A percentile compares a stretch with the other conserved stretches of the same genome.
Conservation (phyloP, 345 rosid genomes). For the Camelina laxa region DNA sequence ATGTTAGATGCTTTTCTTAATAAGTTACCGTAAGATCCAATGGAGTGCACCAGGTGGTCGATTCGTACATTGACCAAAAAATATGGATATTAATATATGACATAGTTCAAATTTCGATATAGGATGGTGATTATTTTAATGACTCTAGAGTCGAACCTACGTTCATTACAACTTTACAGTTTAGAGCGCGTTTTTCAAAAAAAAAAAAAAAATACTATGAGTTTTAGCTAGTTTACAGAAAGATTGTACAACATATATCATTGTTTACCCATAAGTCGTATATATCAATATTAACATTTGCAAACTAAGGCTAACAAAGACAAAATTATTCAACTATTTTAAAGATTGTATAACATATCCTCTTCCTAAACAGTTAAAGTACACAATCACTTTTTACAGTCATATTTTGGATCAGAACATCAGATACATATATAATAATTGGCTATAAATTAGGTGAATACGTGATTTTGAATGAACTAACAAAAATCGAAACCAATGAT, state of each 20-base stretch:
- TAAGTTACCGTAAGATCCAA: conserved; percentile 29
- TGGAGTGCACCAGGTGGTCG: conserved; percentile 21
- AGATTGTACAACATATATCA: background rate
- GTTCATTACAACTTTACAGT: conserved; percentile 26
- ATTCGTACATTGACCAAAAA: conserved; percentile 33
- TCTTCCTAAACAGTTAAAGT: background rate
- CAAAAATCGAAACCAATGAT: background rate
- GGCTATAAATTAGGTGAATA: background rate
- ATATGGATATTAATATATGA: conserved; percentile 12
- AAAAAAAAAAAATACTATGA: no score
- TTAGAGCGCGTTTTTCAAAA: conserved; percentile 24
- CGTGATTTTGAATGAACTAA: background rate
- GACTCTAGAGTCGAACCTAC: conserved; percentile 34
- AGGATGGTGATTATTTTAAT: conserved; percentile 21
- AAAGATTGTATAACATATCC: background rate
- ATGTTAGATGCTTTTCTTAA: conserved; percentile 19
- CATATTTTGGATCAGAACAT: background rate
- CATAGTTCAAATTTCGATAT: conserved; percentile 26
- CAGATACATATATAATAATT: background rate
- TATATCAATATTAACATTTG: background rate
- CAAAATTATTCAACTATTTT: no score
- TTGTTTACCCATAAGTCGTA: background rate
- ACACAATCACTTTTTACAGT: background rate
- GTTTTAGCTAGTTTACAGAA: background rate
- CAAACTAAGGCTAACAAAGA: background rate